Evolutionary conservation across 495 filamentous ascomycete species (phyloP), one percentile per base, ranked within the genome.

Genomic region (Glonium stellatum): DNA sequence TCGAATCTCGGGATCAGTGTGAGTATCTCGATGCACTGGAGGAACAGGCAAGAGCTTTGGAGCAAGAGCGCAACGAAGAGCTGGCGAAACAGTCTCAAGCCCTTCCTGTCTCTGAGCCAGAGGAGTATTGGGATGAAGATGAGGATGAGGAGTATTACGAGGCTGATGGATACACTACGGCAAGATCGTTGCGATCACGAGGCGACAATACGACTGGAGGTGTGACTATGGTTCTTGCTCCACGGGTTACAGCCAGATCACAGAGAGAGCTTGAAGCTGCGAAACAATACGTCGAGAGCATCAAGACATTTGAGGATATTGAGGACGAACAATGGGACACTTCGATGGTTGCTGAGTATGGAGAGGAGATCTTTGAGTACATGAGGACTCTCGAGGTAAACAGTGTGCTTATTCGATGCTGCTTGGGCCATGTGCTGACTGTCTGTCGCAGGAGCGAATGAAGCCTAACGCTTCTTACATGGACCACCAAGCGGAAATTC

Each of bases 301-400:
- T 80, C 57, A 75, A 80, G 65, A 77, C 80, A 0, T 60, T 67
- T 18, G 82, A 87, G 58, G 87, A 90, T 55, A 77, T 89, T 50
- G 86, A 95, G 55, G 93, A 97, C 62, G 93, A 97, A 68, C 77
- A 79, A 22, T 95, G 84, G 78, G 93, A 99, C 69, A 88, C 91
- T n/a, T 96, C 87, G 69, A 96, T 99, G 95, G 93, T 99, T 35
- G 87, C 91, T 15, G 92, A 97, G 69, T 99, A 99, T 68, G 84
- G 85, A 50, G 87, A 93, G 4, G 93, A 99, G 69, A 99, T 99
- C 61, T 97, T 97, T 66, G 76, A 80, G 8, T 95, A 97, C 73
- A 87, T 97, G 86, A 80, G 81, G 57, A 78, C 86, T 50, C 83
- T 96, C 51, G 93, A 98, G 88, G 91, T 96, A 79, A 75, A 82